phyloP scores from a whole-genome alignment of 371 early-diverging fungal species.

The Nematocida major region DNA sequence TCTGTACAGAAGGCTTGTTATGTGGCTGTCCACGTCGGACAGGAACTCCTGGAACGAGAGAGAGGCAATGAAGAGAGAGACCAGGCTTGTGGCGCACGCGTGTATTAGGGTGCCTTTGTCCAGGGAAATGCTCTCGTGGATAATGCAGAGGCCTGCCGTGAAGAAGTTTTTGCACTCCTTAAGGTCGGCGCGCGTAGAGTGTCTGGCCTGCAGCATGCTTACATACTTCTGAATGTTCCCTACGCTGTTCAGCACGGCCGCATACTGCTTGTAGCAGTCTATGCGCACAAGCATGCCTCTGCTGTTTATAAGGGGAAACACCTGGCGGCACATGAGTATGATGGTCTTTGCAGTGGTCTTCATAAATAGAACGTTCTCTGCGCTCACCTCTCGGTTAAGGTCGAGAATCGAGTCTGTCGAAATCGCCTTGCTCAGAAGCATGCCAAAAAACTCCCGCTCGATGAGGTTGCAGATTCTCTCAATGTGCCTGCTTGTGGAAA shows the following conservation, averaged over 20 bases:
- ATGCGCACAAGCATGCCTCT: conserved; percentile 1
- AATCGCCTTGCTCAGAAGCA: not conserved
- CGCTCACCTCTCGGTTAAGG: not conserved
- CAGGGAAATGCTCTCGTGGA: conserved; percentile 24
- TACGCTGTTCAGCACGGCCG: conserved; percentile 13
- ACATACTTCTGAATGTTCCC: conserved; percentile 13
- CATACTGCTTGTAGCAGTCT: conserved; percentile 28
- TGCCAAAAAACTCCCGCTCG: conserved; percentile 39
- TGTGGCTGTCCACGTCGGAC: not conserved
- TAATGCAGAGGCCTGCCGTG: not conserved
- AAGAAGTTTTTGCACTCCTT: conserved; percentile 8
- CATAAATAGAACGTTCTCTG: not conserved
- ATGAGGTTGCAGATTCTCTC: conserved; percentile 16
- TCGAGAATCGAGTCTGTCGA: not conserved
- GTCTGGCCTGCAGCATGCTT: not conserved
- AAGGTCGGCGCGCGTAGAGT: not conserved
- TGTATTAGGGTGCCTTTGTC: conserved; percentile 34
- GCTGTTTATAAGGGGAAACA: not conserved
- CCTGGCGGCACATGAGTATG: conserved; percentile 21
- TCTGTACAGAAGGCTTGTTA: conserved; percentile 13
- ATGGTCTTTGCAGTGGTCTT: conserved; percentile 45
- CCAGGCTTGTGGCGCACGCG: not conserved
- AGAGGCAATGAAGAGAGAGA: conserved; percentile 31
- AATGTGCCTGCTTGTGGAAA: conserved; percentile 11
- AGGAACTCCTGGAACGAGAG: conserved; percentile 22